phyloP scores from a whole-genome alignment of 345 rosid genomes.

The Eucalyptus albens region DNA sequence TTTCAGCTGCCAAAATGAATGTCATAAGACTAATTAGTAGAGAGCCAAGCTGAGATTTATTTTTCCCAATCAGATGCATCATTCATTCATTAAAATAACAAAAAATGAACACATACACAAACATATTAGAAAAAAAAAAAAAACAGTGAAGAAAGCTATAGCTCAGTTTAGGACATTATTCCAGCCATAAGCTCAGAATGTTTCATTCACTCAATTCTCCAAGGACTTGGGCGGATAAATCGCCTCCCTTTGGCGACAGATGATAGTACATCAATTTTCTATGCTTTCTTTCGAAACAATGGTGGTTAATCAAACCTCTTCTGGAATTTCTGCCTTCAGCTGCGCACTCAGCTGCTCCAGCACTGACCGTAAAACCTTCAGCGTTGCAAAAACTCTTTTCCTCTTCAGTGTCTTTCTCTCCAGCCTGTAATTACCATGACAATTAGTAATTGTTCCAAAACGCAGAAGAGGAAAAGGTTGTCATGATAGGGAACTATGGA shows the following conservation, averaged over 20 bases:
- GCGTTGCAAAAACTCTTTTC: constrained; percentile 75
- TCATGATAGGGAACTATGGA: not conserved
- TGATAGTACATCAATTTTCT: not conserved
- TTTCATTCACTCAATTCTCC: not conserved
- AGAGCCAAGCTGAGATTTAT: not conserved
- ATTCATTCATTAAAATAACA: not conserved
- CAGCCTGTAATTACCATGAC: constrained; percentile 42
- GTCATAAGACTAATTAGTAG: not conserved
- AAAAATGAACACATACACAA: not conserved
- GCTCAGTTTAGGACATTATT: not conserved
- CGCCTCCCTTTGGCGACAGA: not conserved
- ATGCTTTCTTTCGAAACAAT: not conserved
- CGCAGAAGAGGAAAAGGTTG: not conserved
- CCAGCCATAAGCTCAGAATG: not conserved
- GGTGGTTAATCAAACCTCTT: constrained; percentile 42
- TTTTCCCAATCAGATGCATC: not conserved
- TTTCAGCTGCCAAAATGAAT: constrained; percentile 49
- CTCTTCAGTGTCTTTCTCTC: constrained; percentile 77
- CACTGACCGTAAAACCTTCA: constrained; percentile 76
- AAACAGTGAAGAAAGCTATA: not conserved
- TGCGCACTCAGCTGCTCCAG: constrained; percentile 70
- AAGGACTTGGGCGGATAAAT: not conserved
- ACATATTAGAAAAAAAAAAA: not conserved
- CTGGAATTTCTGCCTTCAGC: constrained; percentile 69
- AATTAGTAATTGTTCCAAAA: not conserved